Evolutionary conservation across 2,329 filamentous ascomycete genomes (phyloP).

Genomic region (Bipolaris victoriae): DNA sequence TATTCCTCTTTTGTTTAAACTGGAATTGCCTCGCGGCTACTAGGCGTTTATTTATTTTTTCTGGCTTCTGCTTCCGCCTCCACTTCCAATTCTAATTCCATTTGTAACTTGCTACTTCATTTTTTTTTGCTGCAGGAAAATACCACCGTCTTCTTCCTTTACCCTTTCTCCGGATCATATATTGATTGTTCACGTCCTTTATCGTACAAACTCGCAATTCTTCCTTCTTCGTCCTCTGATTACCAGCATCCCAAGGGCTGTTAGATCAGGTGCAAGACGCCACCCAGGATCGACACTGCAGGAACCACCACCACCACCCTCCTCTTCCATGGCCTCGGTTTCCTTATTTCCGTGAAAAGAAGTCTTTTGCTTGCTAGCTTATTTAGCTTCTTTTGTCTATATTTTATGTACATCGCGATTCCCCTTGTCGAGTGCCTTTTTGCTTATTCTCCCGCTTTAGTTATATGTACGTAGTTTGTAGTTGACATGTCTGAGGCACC

Average conservation of each 20-base stretch:
- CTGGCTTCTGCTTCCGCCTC: slow-evolving; percentile 20
- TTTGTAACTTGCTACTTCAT: slow-evolving; percentile 6
- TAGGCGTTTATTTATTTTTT: slow-evolving; percentile 2
- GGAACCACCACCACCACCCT: background rate
- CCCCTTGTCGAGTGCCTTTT: background rate
- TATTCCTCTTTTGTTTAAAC: slow-evolving; percentile 27
- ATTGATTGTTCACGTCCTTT: background rate
- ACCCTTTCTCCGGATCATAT: background rate
- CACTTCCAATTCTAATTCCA: slow-evolving; percentile 6
- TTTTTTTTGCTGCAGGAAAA: background rate
- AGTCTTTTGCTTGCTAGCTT: background rate
- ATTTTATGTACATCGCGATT: background rate
- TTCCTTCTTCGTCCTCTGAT: slow-evolving; percentile 1
- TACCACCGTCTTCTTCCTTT: background rate
- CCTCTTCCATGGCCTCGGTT: too few species aligned
- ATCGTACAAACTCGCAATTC: slow-evolving; percentile 3
- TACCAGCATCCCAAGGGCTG: background rate
- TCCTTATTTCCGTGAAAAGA: background rate
- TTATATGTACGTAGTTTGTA: background rate
- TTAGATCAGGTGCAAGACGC: slow-evolving; percentile 9
- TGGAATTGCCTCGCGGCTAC: slow-evolving; percentile 43
- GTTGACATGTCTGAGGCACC: too few species aligned
- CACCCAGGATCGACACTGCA: slow-evolving; percentile 12
- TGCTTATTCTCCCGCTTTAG: background rate
- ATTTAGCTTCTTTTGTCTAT: background rate